Evolutionary conservation across 176 grass and related monocot species (phyloP).

Genomic region (Hsuehochloa calcarea): DNA sequence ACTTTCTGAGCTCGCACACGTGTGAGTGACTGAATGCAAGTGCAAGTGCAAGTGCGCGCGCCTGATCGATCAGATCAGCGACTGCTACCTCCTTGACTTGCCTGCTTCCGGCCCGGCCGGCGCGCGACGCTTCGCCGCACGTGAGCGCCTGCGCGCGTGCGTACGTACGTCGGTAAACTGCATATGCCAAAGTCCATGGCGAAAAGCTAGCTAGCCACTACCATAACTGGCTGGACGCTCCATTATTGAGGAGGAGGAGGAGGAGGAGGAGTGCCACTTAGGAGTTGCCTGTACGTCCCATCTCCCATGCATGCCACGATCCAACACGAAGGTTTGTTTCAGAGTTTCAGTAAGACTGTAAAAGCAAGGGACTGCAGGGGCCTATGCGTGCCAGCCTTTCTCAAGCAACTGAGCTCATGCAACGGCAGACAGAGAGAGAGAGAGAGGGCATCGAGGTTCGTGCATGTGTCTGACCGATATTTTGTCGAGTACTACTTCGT

Average conservation of each 20-base stretch:
- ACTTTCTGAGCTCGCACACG: neutral
- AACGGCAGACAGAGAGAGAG: neutral
- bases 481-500: slow-evolving; percentile 25
- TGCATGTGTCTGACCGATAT: slow-evolving; percentile 37
- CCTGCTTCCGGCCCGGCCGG: neutral
- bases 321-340: neutral
- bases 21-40: neutral
- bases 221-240: neutral
- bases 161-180: neutral
- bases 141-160: neutral
- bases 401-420: neutral
- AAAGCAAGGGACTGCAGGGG: neutral
- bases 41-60: too few relatives aligned
- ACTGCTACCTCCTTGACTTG: neutral
- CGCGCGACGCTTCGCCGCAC: neutral
- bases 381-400: slow-evolving; percentile 8
- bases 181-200: neutral
- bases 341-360: neutral
- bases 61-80: slow-evolving; percentile 1
- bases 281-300: neutral
- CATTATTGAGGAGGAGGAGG: neutral
- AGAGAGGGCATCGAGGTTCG: neutral
- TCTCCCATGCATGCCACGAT: neutral
- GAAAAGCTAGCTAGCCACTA: neutral
- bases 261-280: neutral